These are phyloP conservation scores for Adansonia gregorii DNA, from an alignment of 441 rosid genomes.

Conservation along the genomic window DNA sequence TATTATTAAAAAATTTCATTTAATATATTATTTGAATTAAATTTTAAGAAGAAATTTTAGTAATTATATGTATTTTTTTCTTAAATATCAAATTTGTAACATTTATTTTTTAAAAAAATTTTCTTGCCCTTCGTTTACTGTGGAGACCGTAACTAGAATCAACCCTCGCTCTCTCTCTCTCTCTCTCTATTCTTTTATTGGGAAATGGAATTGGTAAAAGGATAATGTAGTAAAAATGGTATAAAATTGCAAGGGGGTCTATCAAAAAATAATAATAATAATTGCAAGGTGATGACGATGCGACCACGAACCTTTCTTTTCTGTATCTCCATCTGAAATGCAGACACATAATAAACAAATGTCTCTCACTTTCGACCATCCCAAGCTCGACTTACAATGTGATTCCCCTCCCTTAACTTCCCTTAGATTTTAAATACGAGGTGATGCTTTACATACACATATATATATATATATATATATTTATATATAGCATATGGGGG, in stretches of 20 bases:
- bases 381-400: constrained; percentile 39
- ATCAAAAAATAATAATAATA: too few relatives aligned
- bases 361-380: constrained; percentile 14
- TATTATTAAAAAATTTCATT: too few relatives aligned
- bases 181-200: constrained; percentile 24
- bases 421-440: constrained; percentile 27
- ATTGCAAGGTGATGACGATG: constrained; percentile 43
- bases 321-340: not conserved
- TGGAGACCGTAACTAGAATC: constrained; percentile 34
- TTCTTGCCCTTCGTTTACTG: constrained; percentile 23
- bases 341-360: not conserved
- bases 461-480: too few relatives aligned
- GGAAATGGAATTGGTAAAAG: constrained; percentile 39
- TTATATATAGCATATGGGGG: constrained; percentile 25
- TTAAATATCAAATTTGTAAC: too few relatives aligned
- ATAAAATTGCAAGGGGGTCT: not conserved
- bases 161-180: constrained; percentile 7
- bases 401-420: constrained; percentile 30
- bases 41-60: too few relatives aligned
- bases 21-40: too few relatives aligned
- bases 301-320: constrained; percentile 40
- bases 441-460: constrained; percentile 28
- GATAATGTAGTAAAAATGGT: not conserved
- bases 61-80: too few relatives aligned
- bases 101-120: not conserved